Evolutionary conservation across 2,329 filamentous ascomycete species (phyloP), one percentile per base, ranked within the genome.

Genomic region (Xylogone sp.): DNA sequence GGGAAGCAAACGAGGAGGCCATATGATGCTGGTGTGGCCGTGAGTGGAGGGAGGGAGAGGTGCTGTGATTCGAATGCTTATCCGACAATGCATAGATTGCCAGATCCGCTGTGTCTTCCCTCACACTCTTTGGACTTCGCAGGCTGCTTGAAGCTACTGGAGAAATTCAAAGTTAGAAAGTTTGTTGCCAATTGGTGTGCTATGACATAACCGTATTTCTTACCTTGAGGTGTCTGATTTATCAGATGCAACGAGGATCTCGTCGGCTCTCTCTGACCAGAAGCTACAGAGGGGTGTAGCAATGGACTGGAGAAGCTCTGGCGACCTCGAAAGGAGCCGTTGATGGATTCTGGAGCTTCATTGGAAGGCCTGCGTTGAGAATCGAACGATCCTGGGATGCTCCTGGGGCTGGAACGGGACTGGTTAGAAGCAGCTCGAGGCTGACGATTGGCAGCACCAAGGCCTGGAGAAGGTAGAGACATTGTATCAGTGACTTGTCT

Each of bases 31-130:
- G 61, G 4, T 46, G 39, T 9, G 53, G 43, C 8, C 56, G 55
- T 42, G 53, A 51, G 21, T 56, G 54, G 19, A 56, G 52, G 13
- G 60, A 58, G 47, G 63, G 62, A 24, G 62, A 60, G 21, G 57
- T 53, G 64, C 68, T 63, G 43, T 57, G 62, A 29, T 58, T 59
- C 3, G 68, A 68, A 13, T 57, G 58, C 60, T 78, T 77, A 60
- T 88, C 83, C 39, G 86, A 86, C 22, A 96, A 78, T 46, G 90
- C 85, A 66, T 92, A 90, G 18, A 83, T 90, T 43, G 91, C 91
- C 51, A 96, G 77, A 69, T 96, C 90, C 48, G 90, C 89, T 2
- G 91, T 95, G 65, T 94, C 87, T 69, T 94, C 86, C 57, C 91
- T 86, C 42, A 96, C 87, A 58, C 84, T 88, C 53, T 85, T 83